Conservation (phyloP, 164 flowering plant species). For the Dillenia suffruticosa region DNA sequence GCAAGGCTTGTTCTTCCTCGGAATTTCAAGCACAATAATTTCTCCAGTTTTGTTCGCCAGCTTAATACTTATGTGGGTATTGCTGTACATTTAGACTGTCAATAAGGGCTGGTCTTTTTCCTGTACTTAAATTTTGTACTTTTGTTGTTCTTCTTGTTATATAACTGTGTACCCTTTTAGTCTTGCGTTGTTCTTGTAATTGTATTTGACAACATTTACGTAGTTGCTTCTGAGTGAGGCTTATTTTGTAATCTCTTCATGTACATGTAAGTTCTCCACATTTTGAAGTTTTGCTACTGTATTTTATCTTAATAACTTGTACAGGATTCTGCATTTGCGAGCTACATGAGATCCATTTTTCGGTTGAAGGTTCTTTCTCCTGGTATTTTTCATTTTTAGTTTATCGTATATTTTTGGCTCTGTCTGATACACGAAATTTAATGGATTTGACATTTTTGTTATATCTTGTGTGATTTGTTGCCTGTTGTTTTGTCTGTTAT, state of each 20-base stretch:
- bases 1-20: constrained; percentile 56
- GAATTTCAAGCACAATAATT: constrained; percentile 94
- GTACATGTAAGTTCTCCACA: constrained; percentile 11
- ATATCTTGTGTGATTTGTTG: too few species aligned
- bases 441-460: too few species aligned
- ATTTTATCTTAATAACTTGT: constrained; percentile 3
- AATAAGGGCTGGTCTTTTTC: constrained; percentile 24
- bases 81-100: constrained; percentile 22
- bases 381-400: too few species aligned
- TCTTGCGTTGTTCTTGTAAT: background rate
- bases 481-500: too few species aligned
- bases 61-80: constrained; percentile 98
- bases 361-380: too few species aligned
- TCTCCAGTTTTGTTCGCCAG: constrained; percentile 95
- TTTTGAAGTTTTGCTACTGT: constrained; percentile 5
- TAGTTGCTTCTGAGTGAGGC: constrained; percentile 13
- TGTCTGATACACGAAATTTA: too few species aligned
- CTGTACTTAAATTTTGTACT: constrained; percentile 5
- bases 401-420: too few species aligned
- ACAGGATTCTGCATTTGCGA: background rate
- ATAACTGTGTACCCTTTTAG: background rate
- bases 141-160: background rate
- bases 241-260: constrained; percentile 9
- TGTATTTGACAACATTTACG: constrained; percentile 14
- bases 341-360: too few species aligned